Evolutionary conservation across 768 basidiomycete species (phyloP).

Genomic region (Lactarius sp.): DNA sequence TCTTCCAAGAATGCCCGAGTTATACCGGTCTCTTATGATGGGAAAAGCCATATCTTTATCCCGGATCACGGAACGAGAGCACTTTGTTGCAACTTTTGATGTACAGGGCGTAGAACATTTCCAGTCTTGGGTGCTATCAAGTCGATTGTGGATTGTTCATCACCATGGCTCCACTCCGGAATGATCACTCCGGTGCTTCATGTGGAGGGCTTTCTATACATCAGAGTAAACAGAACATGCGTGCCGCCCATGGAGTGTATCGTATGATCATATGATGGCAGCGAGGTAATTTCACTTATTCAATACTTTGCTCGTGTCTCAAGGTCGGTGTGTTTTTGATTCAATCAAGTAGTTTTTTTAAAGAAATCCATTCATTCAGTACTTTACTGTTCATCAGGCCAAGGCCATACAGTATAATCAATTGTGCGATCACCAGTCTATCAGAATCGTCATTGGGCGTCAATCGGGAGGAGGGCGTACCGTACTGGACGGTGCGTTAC

Average conservation of each 20-base stretch:
- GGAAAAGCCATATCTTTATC: background rate
- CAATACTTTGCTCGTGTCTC: background rate
- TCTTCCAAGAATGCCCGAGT: background rate
- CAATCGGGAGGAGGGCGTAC: background rate
- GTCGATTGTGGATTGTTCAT: background rate
- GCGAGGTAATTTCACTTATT: background rate
- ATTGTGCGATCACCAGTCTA: background rate
- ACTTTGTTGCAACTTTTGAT: too few relatives aligned
- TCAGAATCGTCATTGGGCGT: background rate
- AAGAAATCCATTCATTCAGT: background rate
- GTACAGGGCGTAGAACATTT: too few relatives aligned
- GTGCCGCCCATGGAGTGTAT: background rate
- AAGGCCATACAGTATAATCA: background rate
- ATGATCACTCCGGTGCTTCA: background rate
- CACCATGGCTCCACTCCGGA: background rate
- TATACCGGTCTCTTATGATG: background rate
- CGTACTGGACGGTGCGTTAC: background rate
- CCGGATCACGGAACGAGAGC: background rate
- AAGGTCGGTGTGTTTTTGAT: background rate
- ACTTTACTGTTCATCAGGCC: background rate
- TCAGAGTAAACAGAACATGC: background rate
- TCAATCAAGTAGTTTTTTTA: background rate
- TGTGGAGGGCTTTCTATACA: background rate
- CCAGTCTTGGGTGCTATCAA: too few relatives aligned
- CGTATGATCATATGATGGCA: background rate